Base-by-base conservation (phyloP, 768 basidiomycete species). In the Russula emetica region DNA sequence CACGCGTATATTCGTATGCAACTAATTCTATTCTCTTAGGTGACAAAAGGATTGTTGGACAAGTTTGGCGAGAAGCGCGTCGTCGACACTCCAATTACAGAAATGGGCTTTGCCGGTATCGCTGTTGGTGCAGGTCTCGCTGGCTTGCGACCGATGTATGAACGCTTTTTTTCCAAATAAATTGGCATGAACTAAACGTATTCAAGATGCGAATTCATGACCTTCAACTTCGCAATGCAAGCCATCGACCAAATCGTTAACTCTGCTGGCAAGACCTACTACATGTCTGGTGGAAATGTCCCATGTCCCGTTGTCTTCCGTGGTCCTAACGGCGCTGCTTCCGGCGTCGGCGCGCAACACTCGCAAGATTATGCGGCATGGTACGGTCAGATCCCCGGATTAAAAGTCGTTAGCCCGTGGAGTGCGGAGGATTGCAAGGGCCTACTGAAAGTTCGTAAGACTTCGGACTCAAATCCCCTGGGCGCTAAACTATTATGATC, bases 211-310 rank as follows among this genome's bases (percentile, higher is more conserved):
- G 96, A 98, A 81, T 99, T 98, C 81, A 98, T 98, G 96, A 98
- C 96, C 18, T 98, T 96, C 83, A 98, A 99, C 83, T 98, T 99
- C 74, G 96, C 96, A 69, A 99, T 98, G 96, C 94, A 95, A 78
- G 95, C 97, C 63, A 98, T 99, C 75, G 97, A 99, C 79, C 97
- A 99, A 73, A 99, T 99, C 67, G 94, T 99, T 77, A 99, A 99
- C 83, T 98, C 97, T n/a, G 97, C 90, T 61, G 97, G 93, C 65
- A 99, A 98, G 82, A 99, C 97, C 5, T 95, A 98, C 78, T 99
- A 99, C 84, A 99, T 99, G 97, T 98, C 97, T 44, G 97, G 97
- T 63, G 97, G 97, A 68, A 98, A 94, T 72, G 95, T 98, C 20
- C 92, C 94, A 13, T 98, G 96, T 80, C 94, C 97, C 26, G 92